Evolutionary conservation across 2,329 filamentous ascomycete species (phyloP).

Genomic region (Teratosphaeria pseudoeucalypti): DNA sequence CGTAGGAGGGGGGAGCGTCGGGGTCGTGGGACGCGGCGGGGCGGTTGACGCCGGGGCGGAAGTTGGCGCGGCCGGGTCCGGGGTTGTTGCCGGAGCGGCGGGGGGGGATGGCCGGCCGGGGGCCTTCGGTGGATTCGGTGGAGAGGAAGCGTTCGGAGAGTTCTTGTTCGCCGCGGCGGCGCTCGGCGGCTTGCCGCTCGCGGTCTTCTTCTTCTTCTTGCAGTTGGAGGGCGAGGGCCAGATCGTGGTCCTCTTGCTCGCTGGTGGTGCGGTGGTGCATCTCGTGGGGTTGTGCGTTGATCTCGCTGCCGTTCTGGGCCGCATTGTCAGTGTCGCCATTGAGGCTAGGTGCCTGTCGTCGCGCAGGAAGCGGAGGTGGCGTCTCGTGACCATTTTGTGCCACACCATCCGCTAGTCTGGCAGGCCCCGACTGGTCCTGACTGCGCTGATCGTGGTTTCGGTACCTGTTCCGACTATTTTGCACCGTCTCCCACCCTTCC

Average conservation of each 20-base stretch:
- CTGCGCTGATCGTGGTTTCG: slow-evolving; percentile 13
- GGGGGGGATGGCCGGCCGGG: slow-evolving; percentile 16
- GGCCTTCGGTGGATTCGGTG: slow-evolving; percentile 38
- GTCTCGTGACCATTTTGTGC: not conserved
- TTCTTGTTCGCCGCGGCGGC: slow-evolving; percentile 54
- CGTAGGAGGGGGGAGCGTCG: slow-evolving; percentile 54
- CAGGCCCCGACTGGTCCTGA: slow-evolving; percentile 4
- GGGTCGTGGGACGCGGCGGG: slow-evolving; percentile 32
- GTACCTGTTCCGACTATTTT: slow-evolving; percentile 14
- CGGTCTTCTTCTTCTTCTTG: slow-evolving; percentile 89
- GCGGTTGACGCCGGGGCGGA: slow-evolving; percentile 6
- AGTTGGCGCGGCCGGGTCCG: not conserved
- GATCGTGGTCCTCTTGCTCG: slow-evolving; percentile 72
- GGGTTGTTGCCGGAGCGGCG: slow-evolving; percentile 5
- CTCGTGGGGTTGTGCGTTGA: slow-evolving; percentile 11
- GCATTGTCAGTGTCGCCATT: not conserved
- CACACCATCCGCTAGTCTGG: slow-evolving; percentile 2
- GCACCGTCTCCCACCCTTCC: slow-evolving; percentile 48
- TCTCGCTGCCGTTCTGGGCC: not conserved
- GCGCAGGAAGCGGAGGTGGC: slow-evolving; percentile 10
- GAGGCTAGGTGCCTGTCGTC: slow-evolving; percentile 11
- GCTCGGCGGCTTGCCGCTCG: slow-evolving; percentile 48
- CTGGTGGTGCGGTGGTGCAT: slow-evolving; percentile 31
- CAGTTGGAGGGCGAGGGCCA: slow-evolving; percentile 81
- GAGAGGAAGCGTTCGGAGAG: slow-evolving; percentile 59